A percentile compares a stretch with the other conserved stretches of the same genome.
phyloP scores from a whole-genome alignment of 768 basidiomycete species.

The Termitomyces sp. region DNA sequence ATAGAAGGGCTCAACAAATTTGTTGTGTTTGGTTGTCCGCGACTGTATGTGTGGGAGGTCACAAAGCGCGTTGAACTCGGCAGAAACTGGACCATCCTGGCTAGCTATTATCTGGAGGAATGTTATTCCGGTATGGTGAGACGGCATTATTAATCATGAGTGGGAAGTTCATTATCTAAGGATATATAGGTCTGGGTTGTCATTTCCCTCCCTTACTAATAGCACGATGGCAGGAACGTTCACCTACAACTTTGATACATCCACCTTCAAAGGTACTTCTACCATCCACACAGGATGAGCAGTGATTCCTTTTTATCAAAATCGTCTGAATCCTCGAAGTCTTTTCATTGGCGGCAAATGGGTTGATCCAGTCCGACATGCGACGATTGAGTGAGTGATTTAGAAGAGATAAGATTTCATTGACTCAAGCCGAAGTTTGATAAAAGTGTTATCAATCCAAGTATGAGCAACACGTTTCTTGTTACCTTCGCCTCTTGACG shows the following conservation, averaged over 20 bases:
- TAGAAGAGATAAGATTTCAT: not conserved
- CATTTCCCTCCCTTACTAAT: not conserved
- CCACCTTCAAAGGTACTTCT: slow-evolving; percentile 54
- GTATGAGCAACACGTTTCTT: slow-evolving; percentile 16
- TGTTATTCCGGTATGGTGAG: too few species aligned
- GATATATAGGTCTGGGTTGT: not conserved
- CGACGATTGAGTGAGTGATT: slow-evolving; percentile 52
- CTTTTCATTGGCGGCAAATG: slow-evolving; percentile 66
- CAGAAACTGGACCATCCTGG: too few species aligned
- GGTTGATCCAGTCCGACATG: slow-evolving; percentile 42
- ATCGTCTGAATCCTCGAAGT: not conserved
- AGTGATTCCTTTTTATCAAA: not conserved
- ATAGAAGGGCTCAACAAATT: too few species aligned
- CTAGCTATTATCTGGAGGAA: too few species aligned
- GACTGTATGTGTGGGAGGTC: too few species aligned
- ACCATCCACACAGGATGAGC: slow-evolving; percentile 52
- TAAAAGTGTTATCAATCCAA: slow-evolving; percentile 19
- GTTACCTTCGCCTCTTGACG: slow-evolving; percentile 22
- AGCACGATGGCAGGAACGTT: slow-evolving; percentile 33
- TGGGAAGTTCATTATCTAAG: not conserved
- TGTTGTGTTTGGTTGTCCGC: too few species aligned
- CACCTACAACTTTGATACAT: slow-evolving; percentile 49
- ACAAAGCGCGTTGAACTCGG: too few species aligned
- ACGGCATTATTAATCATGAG: not conserved
- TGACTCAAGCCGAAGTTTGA: not conserved